Conservation (phyloP, 441 rosid genomes). For the Caryocar brasiliense region DNA sequence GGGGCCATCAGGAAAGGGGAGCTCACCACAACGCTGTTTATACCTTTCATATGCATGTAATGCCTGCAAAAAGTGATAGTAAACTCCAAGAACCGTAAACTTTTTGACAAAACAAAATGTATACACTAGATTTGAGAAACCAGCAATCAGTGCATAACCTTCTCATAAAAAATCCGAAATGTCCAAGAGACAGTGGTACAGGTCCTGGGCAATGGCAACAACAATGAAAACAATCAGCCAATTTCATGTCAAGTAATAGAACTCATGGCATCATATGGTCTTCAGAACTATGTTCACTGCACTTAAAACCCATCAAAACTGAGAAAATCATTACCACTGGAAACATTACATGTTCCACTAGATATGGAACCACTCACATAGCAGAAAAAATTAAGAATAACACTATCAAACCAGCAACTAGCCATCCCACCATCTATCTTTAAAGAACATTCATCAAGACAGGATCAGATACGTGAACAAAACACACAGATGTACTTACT, state of each 20-base stretch:
- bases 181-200: conserved; percentile 77
- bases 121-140: background rate
- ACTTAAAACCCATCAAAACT: too few species aligned
- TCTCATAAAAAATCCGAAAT: conserved; percentile 62
- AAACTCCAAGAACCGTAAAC: background rate
- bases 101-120: background rate
- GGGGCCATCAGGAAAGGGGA: conserved; percentile 31
- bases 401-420: too few species aligned
- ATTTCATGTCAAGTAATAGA: too few species aligned
- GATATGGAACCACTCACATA: too few species aligned
- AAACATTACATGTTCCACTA: too few species aligned
- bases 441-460: background rate
- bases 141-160: conserved; percentile 28
- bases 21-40: conserved; percentile 40
- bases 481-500: conserved; percentile 28
- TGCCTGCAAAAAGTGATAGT: conserved; percentile 29
- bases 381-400: too few species aligned
- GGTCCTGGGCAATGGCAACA: conserved; percentile 32
- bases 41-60: conserved; percentile 56
- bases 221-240: too few species aligned
- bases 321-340: too few species aligned
- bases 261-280: too few species aligned
- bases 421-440: too few species aligned
- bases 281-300: too few species aligned
- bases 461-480: conserved; percentile 7